These are phyloP conservation scores for Holtermannia corniformis DNA, from an alignment of 768 basidiomycete species.

Conservation along the genomic window DNA sequence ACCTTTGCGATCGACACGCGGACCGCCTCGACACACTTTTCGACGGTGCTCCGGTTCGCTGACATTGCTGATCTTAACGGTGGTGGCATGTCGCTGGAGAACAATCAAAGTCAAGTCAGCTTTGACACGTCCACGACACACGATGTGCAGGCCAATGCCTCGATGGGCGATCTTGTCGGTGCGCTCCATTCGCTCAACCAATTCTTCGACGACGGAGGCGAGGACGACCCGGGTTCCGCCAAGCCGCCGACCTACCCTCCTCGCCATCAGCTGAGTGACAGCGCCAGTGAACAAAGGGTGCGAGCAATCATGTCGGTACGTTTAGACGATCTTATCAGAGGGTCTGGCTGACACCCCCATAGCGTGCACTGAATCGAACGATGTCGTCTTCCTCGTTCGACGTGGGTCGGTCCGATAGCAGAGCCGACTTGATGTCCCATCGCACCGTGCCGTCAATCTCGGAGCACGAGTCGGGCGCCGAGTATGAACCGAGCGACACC, in stretches of 20 bases:
- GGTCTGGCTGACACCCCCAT: no score
- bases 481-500: not conserved
- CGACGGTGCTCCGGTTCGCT: slow-evolving; percentile 31
- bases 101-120: slow-evolving; percentile 28
- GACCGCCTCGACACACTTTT: slow-evolving; percentile 56
- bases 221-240: slow-evolving; percentile 4
- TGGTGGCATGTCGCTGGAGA: slow-evolving; percentile 45
- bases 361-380: no score
- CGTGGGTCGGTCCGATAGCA: not conserved
- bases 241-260: slow-evolving; percentile 4
- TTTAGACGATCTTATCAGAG: no score
- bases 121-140: slow-evolving; percentile 32
- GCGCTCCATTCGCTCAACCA: slow-evolving; percentile 41
- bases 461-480: not conserved
- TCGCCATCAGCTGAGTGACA: slow-evolving; percentile 14
- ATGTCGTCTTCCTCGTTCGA: no score
- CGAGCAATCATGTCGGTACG: slow-evolving; percentile 37
- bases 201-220: slow-evolving; percentile 42
- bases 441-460: slow-evolving; percentile 7
- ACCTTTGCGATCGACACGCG: slow-evolving; percentile 62
- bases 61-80: slow-evolving; percentile 44
- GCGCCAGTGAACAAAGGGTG: slow-evolving; percentile 21
- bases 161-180: slow-evolving; percentile 55
- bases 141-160: slow-evolving; percentile 27
- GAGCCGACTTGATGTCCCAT: not conserved